Base-by-base conservation (phyloP, 176 grass and related monocot genomes). In the Ensete ventricosum region DNA sequence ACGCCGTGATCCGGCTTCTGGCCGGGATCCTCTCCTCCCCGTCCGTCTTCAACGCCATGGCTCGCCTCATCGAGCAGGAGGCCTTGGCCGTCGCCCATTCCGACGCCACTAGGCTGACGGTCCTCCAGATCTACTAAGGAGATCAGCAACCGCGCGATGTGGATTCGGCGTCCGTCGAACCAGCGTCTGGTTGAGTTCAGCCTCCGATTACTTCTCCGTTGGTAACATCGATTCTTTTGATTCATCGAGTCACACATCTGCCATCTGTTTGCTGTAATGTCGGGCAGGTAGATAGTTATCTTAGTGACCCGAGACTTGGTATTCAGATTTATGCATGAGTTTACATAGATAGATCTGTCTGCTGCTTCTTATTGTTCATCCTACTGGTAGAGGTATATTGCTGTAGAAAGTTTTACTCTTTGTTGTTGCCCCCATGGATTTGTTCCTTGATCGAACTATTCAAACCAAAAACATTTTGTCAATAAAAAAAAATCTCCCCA, bases 1-100 rank as follows among this genome's bases (percentile, higher is more conserved):
- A 97, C 68, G 94, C 90, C 62, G 94, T 97, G 10, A 81, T 93
- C 68, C 85, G 82, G 52, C 94, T 90, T 71, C 88, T 97, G 49
- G 85, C 93, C 76, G 85, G 93, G 79, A 93, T 81, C 53, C 84
- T 93, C 11, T 80, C 78, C 12, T 63, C 85, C 3, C 66, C 88
- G 67, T 93, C 89, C 83, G 75, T 89, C 6, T 81, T 98, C 24
- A 83, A 84, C 83, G 55, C 62, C 51, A 73, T 77, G 26, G 88
- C 90, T 26, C 43, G 82, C 4, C 68, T 80, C 53, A 82, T 92
- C 79, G 93, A 96, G 85, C 76, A 86, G 54, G 87, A 92, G 83
- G 85, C 87, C 52, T 80, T 92, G 76, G 83, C 84, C 3, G 87
- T 90, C 20, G 85, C 82, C 19, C 21, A 26, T 21, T 52, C 73